These are phyloP conservation scores for Penicillium manginii DNA, from an alignment of 495 filamentous ascomycete species.

Conservation along the genomic window DNA sequence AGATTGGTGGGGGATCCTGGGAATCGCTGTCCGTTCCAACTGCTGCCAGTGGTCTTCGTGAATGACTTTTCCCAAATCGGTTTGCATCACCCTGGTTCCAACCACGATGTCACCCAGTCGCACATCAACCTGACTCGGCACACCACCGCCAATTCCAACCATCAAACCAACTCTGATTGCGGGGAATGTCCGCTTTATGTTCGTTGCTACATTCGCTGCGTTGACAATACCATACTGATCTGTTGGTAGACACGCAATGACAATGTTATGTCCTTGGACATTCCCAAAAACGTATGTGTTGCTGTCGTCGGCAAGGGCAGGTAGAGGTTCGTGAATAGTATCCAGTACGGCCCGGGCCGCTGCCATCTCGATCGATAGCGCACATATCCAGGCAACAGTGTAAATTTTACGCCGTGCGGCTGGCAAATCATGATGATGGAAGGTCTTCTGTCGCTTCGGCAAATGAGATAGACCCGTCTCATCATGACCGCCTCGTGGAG, in stretches of 20 bases:
- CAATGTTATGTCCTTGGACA: conserved; percentile 47
- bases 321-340: conserved; percentile 26
- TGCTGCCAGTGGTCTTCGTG: conserved; percentile 13
- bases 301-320: conserved; percentile 21
- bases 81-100: conserved; percentile 47
- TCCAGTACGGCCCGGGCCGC: conserved; percentile 40
- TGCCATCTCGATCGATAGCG: conserved; percentile 37
- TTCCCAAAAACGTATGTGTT: conserved; percentile 35
- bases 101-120: conserved; percentile 37
- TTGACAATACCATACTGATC: conserved; percentile 25
- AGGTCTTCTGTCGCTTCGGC: too few relatives aligned
- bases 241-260: conserved; percentile 47
- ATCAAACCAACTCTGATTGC: conserved; percentile 38
- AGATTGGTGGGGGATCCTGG: conserved; percentile 12
- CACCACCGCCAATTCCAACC: conserved; percentile 38
- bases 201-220: conserved; percentile 23
- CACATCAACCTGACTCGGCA: conserved; percentile 28
- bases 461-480: too few relatives aligned
- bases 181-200: conserved; percentile 29
- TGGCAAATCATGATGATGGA: too few relatives aligned
- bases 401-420: conserved; percentile 14
- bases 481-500: too few relatives aligned
- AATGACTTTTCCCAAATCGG: conserved; percentile 42
- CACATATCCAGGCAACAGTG: conserved; percentile 44
- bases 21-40: conserved; percentile 21